Conservation (phyloP, 352 stramenopile genomes). For the Aphanomyces astaci region DNA sequence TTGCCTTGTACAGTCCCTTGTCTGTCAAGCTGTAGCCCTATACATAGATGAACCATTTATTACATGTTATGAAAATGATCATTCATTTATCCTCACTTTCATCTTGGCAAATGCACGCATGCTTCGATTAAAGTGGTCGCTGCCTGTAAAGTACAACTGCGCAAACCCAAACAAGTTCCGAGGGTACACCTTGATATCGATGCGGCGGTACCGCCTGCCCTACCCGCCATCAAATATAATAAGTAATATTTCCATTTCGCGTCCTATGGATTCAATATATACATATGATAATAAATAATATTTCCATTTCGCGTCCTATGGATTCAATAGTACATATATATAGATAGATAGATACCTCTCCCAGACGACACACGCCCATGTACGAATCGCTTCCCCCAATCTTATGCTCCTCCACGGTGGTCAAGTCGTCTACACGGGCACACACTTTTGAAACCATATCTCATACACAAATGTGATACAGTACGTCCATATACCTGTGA, state of each 20-base stretch:
- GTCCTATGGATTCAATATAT: no score
- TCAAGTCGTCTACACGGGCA: conserved; percentile 49
- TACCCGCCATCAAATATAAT: no score
- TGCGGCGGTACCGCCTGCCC: conserved; percentile 46
- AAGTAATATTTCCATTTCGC: no score
- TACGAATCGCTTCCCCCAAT: conserved; percentile 61
- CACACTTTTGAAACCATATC: no score
- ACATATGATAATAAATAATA: no score
- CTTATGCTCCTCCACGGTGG: conserved; percentile 45
- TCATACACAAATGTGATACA: not conserved
- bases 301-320: no score
- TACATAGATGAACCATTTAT: conserved; percentile 11
- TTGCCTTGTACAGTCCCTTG: conserved; percentile 49
- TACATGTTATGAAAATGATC: no score
- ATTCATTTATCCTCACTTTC: conserved; percentile 33
- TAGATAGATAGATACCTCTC: conserved; percentile 30
- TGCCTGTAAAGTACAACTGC: conserved; percentile 87
- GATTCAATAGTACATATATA: no score
- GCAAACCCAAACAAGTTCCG: conserved; percentile 71
- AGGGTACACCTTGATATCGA: conserved; percentile 86
- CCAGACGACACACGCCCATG: conserved; percentile 77
- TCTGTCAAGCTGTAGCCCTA: conserved; percentile 61
- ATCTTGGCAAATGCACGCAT: conserved; percentile 76
- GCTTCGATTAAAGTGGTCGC: conserved; percentile 86
- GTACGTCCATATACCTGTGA: conserved; percentile 55